These are phyloP conservation scores for Knoxia roxburghii DNA, from an alignment of 257 asterid genomes.

Conservation along the genomic window DNA sequence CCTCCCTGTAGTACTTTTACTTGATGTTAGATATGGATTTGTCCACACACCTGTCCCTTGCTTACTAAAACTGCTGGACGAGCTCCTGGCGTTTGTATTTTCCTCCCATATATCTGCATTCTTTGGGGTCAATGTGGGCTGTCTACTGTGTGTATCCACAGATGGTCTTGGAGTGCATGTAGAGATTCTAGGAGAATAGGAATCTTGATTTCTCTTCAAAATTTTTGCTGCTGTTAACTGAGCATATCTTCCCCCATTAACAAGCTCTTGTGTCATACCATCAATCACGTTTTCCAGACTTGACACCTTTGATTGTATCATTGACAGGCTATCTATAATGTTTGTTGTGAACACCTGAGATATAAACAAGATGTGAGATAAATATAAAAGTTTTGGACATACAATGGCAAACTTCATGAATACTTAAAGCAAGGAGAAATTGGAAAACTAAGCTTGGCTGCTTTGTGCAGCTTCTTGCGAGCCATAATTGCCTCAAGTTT, in stretches of 20 bases:
- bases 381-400: background rate
- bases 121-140: conserved; percentile 43
- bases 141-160: conserved; percentile 43
- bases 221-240: conserved; percentile 42
- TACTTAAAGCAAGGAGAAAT: too few species aligned
- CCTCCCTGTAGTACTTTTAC: conserved; percentile 40
- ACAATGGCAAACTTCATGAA: background rate
- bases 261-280: conserved; percentile 62
- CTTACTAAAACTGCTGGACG: conserved; percentile 43
- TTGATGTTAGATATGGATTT: conserved; percentile 42
- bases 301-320: conserved; percentile 75
- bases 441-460: background rate
- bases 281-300: conserved; percentile 71
- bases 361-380: background rate
- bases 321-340: conserved; percentile 64
- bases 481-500: background rate
- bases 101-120: conserved; percentile 44
- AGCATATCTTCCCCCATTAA: conserved; percentile 44
- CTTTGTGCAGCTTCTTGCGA: conserved; percentile 3
- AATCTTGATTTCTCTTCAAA: conserved; percentile 49
- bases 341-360: conserved; percentile 60
- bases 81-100: conserved; percentile 39
- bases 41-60: conserved; percentile 53
- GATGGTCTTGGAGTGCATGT: conserved; percentile 77
- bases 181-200: conserved; percentile 69